Base-by-base conservation (phyloP, 768 basidiomycete genomes). In the Phanerodontia chrysosporium region DNA sequence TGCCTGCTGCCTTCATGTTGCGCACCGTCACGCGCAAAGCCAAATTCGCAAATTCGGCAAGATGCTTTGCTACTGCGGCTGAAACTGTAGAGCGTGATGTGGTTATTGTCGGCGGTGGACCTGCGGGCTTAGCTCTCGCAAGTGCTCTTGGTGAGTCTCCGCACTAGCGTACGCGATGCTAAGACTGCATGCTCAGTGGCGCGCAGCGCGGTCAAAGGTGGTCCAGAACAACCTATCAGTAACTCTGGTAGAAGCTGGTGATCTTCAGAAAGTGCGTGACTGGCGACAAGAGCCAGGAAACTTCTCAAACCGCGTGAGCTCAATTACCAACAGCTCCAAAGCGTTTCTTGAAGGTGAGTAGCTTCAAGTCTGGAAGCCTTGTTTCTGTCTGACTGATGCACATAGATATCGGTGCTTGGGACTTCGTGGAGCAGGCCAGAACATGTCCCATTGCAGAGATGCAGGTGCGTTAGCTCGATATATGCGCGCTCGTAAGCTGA, bases 81-180 rank as follows among this genome's bases (percentile, higher is more conserved):
- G 52, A 39, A 9, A 55, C 71, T 27, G 75, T 82, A 59, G 82
- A 90, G 36, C 86, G 82, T 63, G 97, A 98, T 70, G 80, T 98
- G 32, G 91, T 96, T 22, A 90, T 98, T 65, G 92, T 98, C 25
- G 96, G 97, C 18, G 97, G 92, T 27, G 96, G 95, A 1, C 95
- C 93, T 25, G 92, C 84, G 3, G 97, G 97, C 3, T 80, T 99
- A 42, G 90, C 95, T 13, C 75, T 99, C 35, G 95, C 94, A 2
- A 85, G 84, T 67, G 92, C 93, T 32, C 78, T 99, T 7, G 82
- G 95, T 96, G 69, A 60, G 82, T 71, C 22, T 7, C 27, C 60
- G 30, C 42, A n/a, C n/a, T n/a, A n/a, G 32, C 35, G 55, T 27
- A 46, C 14, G n/a, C n/a, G n/a, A 55, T 28, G 46, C 12, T 30